Evolutionary conservation across 345 rosid species (phyloP), one percentile per base, ranked within the genome.

Genomic region (Orychophragmus violaceus): DNA sequence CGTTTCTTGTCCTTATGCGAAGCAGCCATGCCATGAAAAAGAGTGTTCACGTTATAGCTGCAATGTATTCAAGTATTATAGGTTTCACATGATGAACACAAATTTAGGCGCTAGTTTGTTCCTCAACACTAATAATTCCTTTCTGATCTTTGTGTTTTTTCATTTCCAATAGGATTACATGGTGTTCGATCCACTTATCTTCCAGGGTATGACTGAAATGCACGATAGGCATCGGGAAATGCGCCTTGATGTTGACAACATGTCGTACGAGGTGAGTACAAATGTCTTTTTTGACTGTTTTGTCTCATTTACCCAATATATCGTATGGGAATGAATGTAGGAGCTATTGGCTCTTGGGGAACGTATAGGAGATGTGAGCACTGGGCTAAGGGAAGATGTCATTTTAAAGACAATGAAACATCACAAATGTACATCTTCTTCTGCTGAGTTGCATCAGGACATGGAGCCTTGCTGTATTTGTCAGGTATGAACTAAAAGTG

Each of bases 201-300:
- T 78, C 72, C 80, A 86, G 63, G 84, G 98, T 54, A 75, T 85
- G 76, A 85, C 86, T 17, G 94, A 90, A 65, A 41, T 80, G 62
- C 96, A 88, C 54, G 98, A 93, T 79, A 81, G 91, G 75, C 97
- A 93, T 61, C 82, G 87, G 68, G 96, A 90, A 33, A 78, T 90
- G 98, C 94, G 96, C 48, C 94, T 93, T 41, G 98, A 93, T 62
- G 94, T 88, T 46, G 98, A 93, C 78, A 86, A 90, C 82, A 93
- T 93, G 98, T 86, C 98, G 24, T 90, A 93, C 6, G 97, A 93
- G 96, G 98, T 90, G 75, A 70, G 32, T 36, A 45, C 49, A 11
- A 59, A 78, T 11, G 42, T 52, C 9, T 23, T 54, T 45, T 51
- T 66, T 29, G 55, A 37, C 45, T 50, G 19, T 53, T 25, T 46